Evolutionary conservation across 345 rosid species (phyloP), one percentile per base, ranked within the genome.

Genomic region (Viola odorata): DNA sequence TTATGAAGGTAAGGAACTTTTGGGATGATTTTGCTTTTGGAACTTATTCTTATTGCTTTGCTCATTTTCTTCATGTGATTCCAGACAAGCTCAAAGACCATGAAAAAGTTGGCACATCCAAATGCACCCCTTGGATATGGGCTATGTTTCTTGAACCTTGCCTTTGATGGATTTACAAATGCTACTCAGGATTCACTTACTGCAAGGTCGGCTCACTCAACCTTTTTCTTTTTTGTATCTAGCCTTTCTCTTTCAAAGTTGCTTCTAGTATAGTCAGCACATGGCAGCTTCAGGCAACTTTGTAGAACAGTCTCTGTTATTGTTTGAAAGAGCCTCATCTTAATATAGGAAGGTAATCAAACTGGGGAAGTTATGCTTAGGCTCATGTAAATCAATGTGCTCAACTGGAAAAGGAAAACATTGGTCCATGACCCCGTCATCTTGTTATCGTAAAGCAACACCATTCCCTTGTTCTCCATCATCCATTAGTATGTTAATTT

Each of bases 111-210:
- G 74, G 97, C 99, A 62, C 80, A 78, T 77, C 97, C 99, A 53
- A 90, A 94, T 73, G 95, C 97, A 0, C 97, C 99, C 41, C 84
- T 88, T 69, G 99, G 97, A 50, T 94, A 94, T 53, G 86, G 94
- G 39, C 88, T 94, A 40, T 94, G 97, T 70, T 91, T 88, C 79
- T 60, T 91, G 58, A 94, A 94, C 77, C 96, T 94, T 45, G 87
- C 89, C 67, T 91, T 94, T 76, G 99, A 94, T 65, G 99, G 99
- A 67, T 94, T 90, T 73, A 94, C 99, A 62, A 94, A 94, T 40
- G 97, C 99, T 37, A 94, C 97, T 37, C 99, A 94, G 73, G 99
- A 94, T 79, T 94, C 99, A 36, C 80, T 94, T 42, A 82, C 78
- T 10, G 84, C 79, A 16, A 81, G 99, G 99, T 87, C 77, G 64